Percentiles rank a stretch among this genome's conserved stretches.
Conservation (phyloP, 2,329 filamentous ascomycete genomes). For the Apiospora aurea region DNA sequence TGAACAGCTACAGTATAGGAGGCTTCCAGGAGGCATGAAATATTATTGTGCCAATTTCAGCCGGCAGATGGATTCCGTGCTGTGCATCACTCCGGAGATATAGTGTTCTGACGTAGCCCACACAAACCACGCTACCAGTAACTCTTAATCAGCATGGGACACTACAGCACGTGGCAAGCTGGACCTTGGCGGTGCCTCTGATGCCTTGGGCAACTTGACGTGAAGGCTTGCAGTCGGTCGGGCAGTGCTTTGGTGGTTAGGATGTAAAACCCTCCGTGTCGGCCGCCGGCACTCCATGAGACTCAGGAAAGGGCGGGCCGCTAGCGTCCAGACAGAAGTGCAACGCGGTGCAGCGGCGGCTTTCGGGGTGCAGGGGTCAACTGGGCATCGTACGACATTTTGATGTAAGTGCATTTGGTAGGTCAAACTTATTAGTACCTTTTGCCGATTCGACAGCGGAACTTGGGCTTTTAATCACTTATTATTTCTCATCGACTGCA, state of each 20-base stretch:
- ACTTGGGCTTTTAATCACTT: neutral
- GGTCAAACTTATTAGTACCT: slow-evolving; percentile 7
- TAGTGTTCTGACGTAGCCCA: neutral
- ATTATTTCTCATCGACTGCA: slow-evolving; percentile 15
- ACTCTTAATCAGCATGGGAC: neutral
- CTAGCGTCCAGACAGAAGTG: neutral
- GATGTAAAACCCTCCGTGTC: slow-evolving; percentile 6
- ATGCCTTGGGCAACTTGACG: slow-evolving; percentile 1
- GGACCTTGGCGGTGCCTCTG: neutral
- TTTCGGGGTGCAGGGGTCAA: slow-evolving; percentile 18
- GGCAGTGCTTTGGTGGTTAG: neutral
- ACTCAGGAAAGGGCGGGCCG: slow-evolving; percentile 11
- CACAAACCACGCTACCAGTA: neutral
- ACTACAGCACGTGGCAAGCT: slow-evolving; percentile 1
- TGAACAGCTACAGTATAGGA: neutral
- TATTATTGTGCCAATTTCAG: neutral
- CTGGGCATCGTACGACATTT: slow-evolving; percentile 6
- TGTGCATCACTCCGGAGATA: neutral
- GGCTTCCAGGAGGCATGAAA: neutral
- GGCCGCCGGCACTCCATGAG: neutral
- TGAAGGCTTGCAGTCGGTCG: neutral
- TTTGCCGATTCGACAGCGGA: neutral
- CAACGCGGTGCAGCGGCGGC: slow-evolving; percentile 4
- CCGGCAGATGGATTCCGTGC: neutral
- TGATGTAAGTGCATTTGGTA: slow-evolving; percentile 17